Base-by-base conservation (phyloP, 352 stramenopile genomes). In the Globisporangium nagaii region DNA sequence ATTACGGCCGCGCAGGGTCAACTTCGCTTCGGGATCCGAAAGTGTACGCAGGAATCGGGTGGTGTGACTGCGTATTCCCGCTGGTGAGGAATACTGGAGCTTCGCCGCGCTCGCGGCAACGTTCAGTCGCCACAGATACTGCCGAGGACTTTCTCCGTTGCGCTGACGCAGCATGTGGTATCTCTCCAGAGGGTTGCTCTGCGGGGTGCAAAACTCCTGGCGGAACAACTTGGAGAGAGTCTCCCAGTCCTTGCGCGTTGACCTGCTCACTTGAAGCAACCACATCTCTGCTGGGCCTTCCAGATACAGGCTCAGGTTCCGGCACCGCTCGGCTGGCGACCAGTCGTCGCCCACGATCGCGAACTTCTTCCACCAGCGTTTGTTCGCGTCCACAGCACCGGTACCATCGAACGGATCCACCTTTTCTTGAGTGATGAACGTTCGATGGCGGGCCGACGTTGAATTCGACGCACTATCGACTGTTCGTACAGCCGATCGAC, bases 41-140 rank as follows among this genome's bases (percentile, higher is more conserved):
- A 46, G 7, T 20, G 40, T 31, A 2, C 40, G 40, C 7, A 46
- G 22, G 11, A 46, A 46, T 1, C 40, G 7, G 2, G 40, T 46
- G 10, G 22, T 31, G 40, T 46, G 22, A 12, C 22, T 31, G 3
- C 40, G 40, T 3, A 46, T n/a, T 3, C 40, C 40, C 4, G 7
- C 9, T 17, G 20, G 40, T 1, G 12, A 31, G 20, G 8, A 19
- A 9, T 46, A 31, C 11, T 9, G 20, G 1, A 46, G 9, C 20
- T 46, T 46, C 4, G 40, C 40, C 1, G 40, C 40, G 20, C 40
- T 9, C 17, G 40, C 20, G 12, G 34, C 27, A 1, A 20, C 34
- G n/a, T 55, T 55, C 1, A 46, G 36, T 0, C 35, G 35, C 48
- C 48, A 55, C 20, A 55, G 24, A 4, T 55, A 55, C 11, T 43